Conservation (phyloP, 345 rosid genomes). For the Camelina hispida region DNA sequence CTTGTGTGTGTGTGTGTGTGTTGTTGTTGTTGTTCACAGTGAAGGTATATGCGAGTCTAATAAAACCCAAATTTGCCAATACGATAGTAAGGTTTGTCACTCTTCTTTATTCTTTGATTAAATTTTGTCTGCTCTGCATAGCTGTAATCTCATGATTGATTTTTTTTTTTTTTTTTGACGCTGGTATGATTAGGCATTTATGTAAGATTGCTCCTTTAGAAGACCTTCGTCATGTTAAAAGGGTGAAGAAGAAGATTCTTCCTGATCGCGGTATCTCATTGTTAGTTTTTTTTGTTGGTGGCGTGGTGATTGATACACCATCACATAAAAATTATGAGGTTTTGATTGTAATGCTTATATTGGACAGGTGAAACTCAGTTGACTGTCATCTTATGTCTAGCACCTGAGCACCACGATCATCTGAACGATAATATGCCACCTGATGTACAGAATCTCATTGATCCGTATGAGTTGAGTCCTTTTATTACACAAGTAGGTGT, state of each 20-base stretch:
- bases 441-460: slow-evolving; percentile 59
- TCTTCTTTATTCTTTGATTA: background rate
- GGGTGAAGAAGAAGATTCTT: slow-evolving; percentile 58
- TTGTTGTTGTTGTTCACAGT: slow-evolving; percentile 44
- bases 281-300: slow-evolving; percentile 8
- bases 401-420: slow-evolving; percentile 48
- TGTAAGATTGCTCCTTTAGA: slow-evolving; percentile 70
- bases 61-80: slow-evolving; percentile 74
- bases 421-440: slow-evolving; percentile 44
- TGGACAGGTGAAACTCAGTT: slow-evolving; percentile 66
- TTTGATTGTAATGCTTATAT: slow-evolving; percentile 33
- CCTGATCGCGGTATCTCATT: slow-evolving; percentile 43
- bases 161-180: background rate
- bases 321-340: slow-evolving; percentile 8
- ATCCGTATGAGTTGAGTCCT: slow-evolving; percentile 78
- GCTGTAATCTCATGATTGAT: slow-evolving; percentile 1
- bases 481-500: slow-evolving; percentile 71
- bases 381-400: slow-evolving; percentile 69
- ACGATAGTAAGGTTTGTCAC: slow-evolving; percentile 60
- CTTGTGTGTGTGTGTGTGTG: background rate
- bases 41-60: slow-evolving; percentile 62
- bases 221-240: slow-evolving; percentile 76
- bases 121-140: background rate
- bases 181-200: slow-evolving; percentile 53
- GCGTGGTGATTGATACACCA: background rate